phyloP scores from a whole-genome alignment of 2,329 filamentous ascomycete species.

The Penicillium fuscoglaucum region DNA sequence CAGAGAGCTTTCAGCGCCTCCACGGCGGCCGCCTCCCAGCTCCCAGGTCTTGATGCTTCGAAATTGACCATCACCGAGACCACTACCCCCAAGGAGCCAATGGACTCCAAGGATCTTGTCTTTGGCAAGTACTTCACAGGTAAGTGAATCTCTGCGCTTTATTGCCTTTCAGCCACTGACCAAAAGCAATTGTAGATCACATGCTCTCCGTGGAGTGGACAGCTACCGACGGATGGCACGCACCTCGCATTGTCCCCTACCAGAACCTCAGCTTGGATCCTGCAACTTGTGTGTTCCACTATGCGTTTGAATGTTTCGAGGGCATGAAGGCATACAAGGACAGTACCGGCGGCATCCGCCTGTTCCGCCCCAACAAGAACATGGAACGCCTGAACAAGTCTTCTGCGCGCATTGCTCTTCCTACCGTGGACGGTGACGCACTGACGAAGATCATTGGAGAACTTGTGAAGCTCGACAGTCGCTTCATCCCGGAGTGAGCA shows the following conservation, averaged over 20 bases:
- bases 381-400: slow-evolving; percentile 95
- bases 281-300: slow-evolving; percentile 96
- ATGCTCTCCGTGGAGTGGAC: slow-evolving; percentile 97
- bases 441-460: slow-evolving; percentile 79
- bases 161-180: slow-evolving; percentile 20
- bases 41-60: slow-evolving; percentile 71
- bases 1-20: slow-evolving; percentile 51
- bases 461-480: slow-evolving; percentile 76
- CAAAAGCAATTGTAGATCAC: slow-evolving; percentile 66
- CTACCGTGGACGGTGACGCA: slow-evolving; percentile 72
- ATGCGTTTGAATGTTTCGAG: slow-evolving; percentile 97
- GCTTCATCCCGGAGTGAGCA: slow-evolving; percentile 79
- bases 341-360: slow-evolving; percentile 70
- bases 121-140: slow-evolving; percentile 92
- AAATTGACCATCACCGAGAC: slow-evolving; percentile 75
- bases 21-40: slow-evolving; percentile 37
- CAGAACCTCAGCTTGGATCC: slow-evolving; percentile 97
- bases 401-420: slow-evolving; percentile 84
- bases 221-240: slow-evolving; percentile 75
- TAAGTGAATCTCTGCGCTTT: slow-evolving; percentile 38
- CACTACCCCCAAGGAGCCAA: slow-evolving; percentile 69
- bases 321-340: slow-evolving; percentile 99
- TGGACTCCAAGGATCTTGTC: slow-evolving; percentile 76
- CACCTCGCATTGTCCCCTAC: slow-evolving; percentile 84
- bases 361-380: slow-evolving; percentile 95